Conservation (phyloP, 169 alveolate species). For the Babesia caballi region DNA sequence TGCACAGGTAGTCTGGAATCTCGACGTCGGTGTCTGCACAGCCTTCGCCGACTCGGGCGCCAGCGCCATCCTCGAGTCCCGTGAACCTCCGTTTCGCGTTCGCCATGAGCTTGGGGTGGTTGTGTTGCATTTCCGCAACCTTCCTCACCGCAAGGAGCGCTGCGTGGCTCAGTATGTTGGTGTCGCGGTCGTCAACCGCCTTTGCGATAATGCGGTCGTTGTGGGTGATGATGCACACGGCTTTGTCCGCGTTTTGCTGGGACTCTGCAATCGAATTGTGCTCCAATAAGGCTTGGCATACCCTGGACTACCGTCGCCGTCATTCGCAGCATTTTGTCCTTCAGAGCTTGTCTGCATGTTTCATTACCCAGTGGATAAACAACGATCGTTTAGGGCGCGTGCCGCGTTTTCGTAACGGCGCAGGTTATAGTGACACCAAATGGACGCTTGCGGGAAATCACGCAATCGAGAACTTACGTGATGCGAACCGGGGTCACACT, state of each 20-base stretch:
- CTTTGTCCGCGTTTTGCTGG: slow-evolving; percentile 5
- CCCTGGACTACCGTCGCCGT: not conserved
- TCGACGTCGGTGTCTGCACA: not conserved
- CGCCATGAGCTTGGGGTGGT: slow-evolving; percentile 25
- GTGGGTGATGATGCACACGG: slow-evolving; percentile 77
- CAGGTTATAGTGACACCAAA: not conserved
- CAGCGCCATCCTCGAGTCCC: not conserved
- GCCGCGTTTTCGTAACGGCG: too few species aligned
- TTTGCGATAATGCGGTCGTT: slow-evolving; percentile 71
- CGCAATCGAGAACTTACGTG: slow-evolving; percentile 30
- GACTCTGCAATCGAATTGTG: slow-evolving; percentile 12
- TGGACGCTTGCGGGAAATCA: too few species aligned
- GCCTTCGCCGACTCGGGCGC: not conserved
- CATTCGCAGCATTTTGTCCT: slow-evolving; percentile 21
- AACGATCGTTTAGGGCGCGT: too few species aligned
- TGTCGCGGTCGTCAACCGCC: slow-evolving; percentile 73
- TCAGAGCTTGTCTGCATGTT: slow-evolving; percentile 12
- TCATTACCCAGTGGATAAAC: too few species aligned
- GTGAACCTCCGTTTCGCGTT: slow-evolving; percentile 12
- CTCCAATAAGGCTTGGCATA: not conserved
- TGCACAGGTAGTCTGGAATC: slow-evolving; percentile 76
- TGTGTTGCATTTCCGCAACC: slow-evolving; percentile 51
- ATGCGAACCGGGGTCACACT: slow-evolving; percentile 64
- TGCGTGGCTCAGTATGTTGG: slow-evolving; percentile 75
- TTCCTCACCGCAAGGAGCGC: slow-evolving; percentile 75